Conservation (phyloP, 352 stramenopile species). For the Pythium brachiatum region DNA sequence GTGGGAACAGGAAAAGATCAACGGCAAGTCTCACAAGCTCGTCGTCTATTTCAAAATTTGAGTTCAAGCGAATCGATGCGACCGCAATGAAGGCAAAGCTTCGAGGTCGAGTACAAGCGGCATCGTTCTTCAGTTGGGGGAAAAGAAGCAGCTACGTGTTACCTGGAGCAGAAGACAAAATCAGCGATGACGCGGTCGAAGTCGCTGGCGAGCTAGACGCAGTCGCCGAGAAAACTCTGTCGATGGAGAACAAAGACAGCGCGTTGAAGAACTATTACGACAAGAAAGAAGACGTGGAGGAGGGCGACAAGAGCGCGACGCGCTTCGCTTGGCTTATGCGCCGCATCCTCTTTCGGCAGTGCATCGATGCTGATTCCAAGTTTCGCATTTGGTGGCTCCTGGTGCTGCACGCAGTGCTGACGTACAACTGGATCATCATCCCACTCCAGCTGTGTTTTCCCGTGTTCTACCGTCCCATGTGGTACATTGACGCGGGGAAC, state of each 20-base stretch:
- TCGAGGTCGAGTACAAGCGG: neutral
- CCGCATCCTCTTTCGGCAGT: slow-evolving; percentile 26
- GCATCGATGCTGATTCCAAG: slow-evolving; percentile 47
- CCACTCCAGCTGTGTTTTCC: slow-evolving; percentile 56
- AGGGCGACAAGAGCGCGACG: neutral
- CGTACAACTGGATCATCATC: slow-evolving; percentile 50
- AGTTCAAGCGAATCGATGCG: slow-evolving; percentile 19
- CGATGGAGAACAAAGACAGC: slow-evolving; percentile 3
- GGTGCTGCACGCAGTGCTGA: slow-evolving; percentile 31
- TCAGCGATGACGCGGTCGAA: neutral
- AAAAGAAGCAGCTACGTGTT: slow-evolving; percentile 23
- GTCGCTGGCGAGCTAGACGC: neutral
- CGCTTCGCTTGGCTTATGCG: neutral
- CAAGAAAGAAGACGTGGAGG: neutral
- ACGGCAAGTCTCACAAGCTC: neutral
- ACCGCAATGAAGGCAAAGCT: slow-evolving; percentile 7
- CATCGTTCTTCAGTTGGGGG: slow-evolving; percentile 6
- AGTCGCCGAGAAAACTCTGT: too few relatives aligned
- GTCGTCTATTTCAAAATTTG: slow-evolving; percentile 11
- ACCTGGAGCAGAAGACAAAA: slow-evolving; percentile 6
- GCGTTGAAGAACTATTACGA: slow-evolving; percentile 25
- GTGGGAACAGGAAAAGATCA: neutral
- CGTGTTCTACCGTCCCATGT: slow-evolving; percentile 31
- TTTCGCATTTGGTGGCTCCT: slow-evolving; percentile 45
- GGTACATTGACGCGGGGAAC: slow-evolving; percentile 33